Evolutionary conservation across 371 early-diverging fungal genomes (phyloP), one percentile per base, ranked within the genome.

Genomic region (Batrachochytrium dendrobatidis): DNA sequence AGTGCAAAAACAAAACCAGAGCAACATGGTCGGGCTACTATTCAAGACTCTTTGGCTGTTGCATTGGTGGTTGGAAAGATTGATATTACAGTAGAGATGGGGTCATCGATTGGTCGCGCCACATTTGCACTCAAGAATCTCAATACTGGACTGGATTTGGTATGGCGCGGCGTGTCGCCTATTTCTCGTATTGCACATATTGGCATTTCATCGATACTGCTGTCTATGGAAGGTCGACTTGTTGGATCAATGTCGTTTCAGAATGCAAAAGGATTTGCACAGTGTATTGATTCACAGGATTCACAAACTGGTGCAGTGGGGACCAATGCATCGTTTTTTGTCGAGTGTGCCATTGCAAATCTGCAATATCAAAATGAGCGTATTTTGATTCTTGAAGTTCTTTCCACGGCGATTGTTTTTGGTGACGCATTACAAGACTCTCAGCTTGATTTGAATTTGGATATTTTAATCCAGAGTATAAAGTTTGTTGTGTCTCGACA

Each of bases 101-200:
- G 90, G 2, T 88, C 87, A 55, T 84, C 85, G 6, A 83, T 91
- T 33, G 91, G 90, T 18, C 84, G 79, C 56, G 73, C 85, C 31
- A 34, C 59, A 29, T 12, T 67, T 7, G 44, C 34, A 15, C 46
- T 64, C 6, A 58, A 59, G 3, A 53, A 53, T 18, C 15, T 59
- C 3, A 52, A 50, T 32, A 50, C 43, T 12, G 52, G 44, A 7
- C 50, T 45, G 28, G 51, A 51, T 5, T 22, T 51, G 18, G 30
- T 5, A 32, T 8, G 51, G 25, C 30, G 2, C n/a, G 51, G 51
- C 3, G 18, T 3, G 5, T n/a, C 5, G 3, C 7, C 51, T 3
- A 4, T 24, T 3, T 51, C 51, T 3, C 51, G 51, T 3, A 3
- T 5, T 28, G 5, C 4, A 5, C 30, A 24, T 5, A 8, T 62